These are phyloP conservation scores for Hymenoscyphus salicellus DNA, from an alignment of 2,329 filamentous ascomycete species.

Conservation along the genomic window DNA sequence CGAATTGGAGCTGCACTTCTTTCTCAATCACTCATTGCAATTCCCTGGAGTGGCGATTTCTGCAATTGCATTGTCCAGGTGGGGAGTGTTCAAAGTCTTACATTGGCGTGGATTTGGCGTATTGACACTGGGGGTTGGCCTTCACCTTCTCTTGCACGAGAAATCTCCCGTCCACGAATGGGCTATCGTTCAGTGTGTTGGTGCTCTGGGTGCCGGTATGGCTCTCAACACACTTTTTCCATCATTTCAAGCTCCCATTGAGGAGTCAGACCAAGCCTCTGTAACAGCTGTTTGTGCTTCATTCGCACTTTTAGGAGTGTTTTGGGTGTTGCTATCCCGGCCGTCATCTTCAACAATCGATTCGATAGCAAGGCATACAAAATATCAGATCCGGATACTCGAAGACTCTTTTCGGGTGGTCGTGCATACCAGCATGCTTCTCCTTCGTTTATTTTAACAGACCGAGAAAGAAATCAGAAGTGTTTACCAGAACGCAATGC, in stretches of 20 bases:
- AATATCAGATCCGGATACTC: not conserved
- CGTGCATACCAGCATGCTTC: not conserved
- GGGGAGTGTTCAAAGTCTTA: constrained; percentile 32
- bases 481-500: not conserved
- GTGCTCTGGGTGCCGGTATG: constrained; percentile 43
- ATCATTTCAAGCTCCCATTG: not conserved
- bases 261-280: not conserved
- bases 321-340: not conserved
- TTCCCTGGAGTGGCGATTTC: constrained; percentile 33
- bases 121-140: constrained; percentile 6
- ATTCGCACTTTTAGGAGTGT: not conserved
- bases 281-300: not conserved
- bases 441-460: not conserved
- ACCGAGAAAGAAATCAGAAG: not conserved
- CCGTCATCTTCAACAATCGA: not conserved
- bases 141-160: constrained; percentile 36
- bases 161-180: constrained; percentile 39
- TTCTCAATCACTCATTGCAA: not conserved
- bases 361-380: not conserved
- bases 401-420: not conserved
- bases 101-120: constrained; percentile 34
- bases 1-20: not conserved
- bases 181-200: constrained; percentile 44
- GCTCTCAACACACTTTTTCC: constrained; percentile 31
- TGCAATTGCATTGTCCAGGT: constrained; percentile 9